Evolutionary conservation across 495 filamentous ascomycete species (phyloP), one percentile per base, ranked within the genome.

Genomic region (Schizothecium vesticola): DNA sequence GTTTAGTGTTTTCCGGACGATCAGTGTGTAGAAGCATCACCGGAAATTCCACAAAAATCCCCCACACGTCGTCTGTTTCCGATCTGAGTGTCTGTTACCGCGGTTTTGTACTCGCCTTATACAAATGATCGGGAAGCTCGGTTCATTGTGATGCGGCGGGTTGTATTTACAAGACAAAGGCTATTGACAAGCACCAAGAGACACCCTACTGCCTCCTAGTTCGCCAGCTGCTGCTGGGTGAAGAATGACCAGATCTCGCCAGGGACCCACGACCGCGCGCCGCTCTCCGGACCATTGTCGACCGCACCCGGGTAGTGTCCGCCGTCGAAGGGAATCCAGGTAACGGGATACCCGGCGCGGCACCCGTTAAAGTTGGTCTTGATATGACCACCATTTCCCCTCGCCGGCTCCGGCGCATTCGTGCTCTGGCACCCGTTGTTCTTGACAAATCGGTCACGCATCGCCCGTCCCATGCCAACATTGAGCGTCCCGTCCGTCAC

Each of bases 1-100:
- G 76, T 97, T 98, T 77, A 87, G 88, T 71, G 85, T 90, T 24
- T 90, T 90, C 75, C 85, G 87, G 74, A 89, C 89, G 3, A 90
- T 91, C 70, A 89, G 86, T 71, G 86, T 90, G 31, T 90, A 84
- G 77, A 6, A 51, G 16, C 16, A 19, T 51, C 43, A 2, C 6
- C 43, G 5, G 43, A 51, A 36, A 51, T 51, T n/a, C 16, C 16
- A 36, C 33, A 19, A 33, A 51, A 16, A 51, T 51, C n/a, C 16
- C 36, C 36, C 36, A 1, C 16, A 19, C 16, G 13, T 16, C 12
- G 13, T 16, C 16, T 12, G 31, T 33, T 33, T 9, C 31, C 31
- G 11, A 12, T 9, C 31, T 10, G 11, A 12, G 31, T 33, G 31
- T 12, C 1, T 3, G 1, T n/a, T 6, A 4, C 0, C 5, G 36